phyloP scores from a whole-genome alignment of 1,284 basidiomycete species.

The Ustilago cynodontis region DNA sequence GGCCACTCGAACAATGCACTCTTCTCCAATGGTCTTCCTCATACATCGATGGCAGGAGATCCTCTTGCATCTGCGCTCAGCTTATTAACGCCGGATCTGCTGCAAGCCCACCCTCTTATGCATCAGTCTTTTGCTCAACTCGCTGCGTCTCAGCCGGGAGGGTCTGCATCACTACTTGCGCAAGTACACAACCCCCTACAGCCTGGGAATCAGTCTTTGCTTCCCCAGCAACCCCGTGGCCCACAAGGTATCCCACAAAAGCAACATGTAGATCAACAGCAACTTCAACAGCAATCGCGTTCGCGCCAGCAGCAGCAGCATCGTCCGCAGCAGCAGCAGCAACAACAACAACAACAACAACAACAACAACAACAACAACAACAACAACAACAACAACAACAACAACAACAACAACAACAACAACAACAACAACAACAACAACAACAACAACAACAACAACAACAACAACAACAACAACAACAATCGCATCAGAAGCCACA shows the following conservation, averaged over 20 bases:
- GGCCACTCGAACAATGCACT: constrained; percentile 16
- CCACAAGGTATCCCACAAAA: constrained; percentile 13
- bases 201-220: constrained; percentile 13
- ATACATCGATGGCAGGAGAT: constrained; percentile 22
- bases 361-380: constrained; percentile 14
- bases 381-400: constrained; percentile 15
- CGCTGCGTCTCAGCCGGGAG: constrained; percentile 30
- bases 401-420: constrained; percentile 5
- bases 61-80: constrained; percentile 37
- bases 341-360: constrained; percentile 16
- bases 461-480: constrained; percentile 16
- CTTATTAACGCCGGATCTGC: constrained; percentile 33
- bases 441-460: constrained; percentile 24
- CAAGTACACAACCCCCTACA: constrained; percentile 40
- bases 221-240: constrained; percentile 16
- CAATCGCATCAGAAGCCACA: constrained; percentile 18
- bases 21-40: constrained; percentile 26
- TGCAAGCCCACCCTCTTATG: constrained; percentile 33
- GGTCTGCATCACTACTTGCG: constrained; percentile 21
- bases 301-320: constrained; percentile 26
- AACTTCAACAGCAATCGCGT: constrained; percentile 17
- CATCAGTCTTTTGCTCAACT: constrained; percentile 31
- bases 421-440: constrained; percentile 19
- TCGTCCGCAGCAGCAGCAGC: constrained; percentile 20
- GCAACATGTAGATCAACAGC: constrained; percentile 5